phyloP scores from a whole-genome alignment of 2,329 filamentous ascomycete genomes.

The Thielaviopsis musarum region DNA sequence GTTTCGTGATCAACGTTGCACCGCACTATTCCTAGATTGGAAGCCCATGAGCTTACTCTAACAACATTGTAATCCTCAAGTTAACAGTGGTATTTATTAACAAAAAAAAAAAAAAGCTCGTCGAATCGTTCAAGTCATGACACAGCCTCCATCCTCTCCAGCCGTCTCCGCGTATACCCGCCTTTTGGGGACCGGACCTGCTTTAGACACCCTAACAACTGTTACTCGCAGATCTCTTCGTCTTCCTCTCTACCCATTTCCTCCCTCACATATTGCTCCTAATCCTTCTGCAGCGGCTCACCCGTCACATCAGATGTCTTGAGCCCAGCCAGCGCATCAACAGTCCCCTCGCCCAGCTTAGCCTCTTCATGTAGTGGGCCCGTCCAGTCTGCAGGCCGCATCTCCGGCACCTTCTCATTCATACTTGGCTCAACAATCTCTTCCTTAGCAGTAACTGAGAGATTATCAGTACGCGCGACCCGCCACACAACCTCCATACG shows the following conservation, averaged over 20 bases:
- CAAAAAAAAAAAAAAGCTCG: background rate
- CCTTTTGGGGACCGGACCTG: background rate
- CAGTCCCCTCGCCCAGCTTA: conserved; percentile 21
- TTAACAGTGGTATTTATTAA: background rate
- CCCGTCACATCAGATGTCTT: conserved; percentile 22
- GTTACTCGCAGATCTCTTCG: background rate
- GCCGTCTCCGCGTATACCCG: background rate
- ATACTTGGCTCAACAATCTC: conserved; percentile 42
- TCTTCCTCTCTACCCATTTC: background rate
- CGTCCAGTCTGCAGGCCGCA: conserved; percentile 57
- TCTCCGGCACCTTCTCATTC: conserved; percentile 54
- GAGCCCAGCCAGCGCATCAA: conserved; percentile 21
- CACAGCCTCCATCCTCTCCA: background rate
- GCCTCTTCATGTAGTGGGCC: conserved; percentile 33
- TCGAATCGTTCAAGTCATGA: background rate
- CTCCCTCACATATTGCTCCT: background rate
- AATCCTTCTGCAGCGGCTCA: conserved; percentile 17
- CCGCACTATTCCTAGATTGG: too few relatives aligned
- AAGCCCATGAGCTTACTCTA: too few relatives aligned
- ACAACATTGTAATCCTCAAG: too few relatives aligned
- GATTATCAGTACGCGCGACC: conserved; percentile 13
- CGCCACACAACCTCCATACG: conserved; percentile 76
- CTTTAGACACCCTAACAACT: background rate
- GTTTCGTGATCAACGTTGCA: background rate
- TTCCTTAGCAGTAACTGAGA: conserved; percentile 16